Percentiles rank a stretch among this genome's conserved stretches.
These are phyloP conservation scores for Amphicarpaea edgeworthii DNA, from an alignment of 306 rosid genomes.

Conservation along the genomic window DNA sequence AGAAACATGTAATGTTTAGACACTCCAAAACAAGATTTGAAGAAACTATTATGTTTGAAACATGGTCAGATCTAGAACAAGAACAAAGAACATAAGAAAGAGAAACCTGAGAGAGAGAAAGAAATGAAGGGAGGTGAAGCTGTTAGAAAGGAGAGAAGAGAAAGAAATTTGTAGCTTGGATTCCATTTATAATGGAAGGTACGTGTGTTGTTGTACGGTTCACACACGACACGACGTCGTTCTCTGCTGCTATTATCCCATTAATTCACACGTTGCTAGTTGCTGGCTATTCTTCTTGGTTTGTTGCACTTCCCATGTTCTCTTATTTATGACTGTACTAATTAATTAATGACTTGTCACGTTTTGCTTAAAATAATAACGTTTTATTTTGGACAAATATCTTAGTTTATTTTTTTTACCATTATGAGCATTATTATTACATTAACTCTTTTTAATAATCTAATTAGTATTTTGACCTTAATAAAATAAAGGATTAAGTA, in stretches of 20 bases:
- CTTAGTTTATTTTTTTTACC: not conserved
- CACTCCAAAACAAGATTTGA: not conserved
- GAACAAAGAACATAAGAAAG: not conserved
- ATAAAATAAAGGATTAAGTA: too few relatives aligned
- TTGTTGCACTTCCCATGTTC: not conserved
- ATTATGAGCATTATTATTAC: not conserved
- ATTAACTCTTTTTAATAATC: not conserved
- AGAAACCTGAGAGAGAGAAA: conserved; percentile 5
- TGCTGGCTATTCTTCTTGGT: not conserved
- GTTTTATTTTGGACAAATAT: not conserved
- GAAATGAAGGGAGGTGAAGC: not conserved
- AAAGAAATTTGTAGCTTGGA: not conserved
- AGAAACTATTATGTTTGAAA: not conserved
- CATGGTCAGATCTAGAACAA: not conserved
- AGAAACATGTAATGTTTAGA: not conserved
- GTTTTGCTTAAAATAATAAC: not conserved
- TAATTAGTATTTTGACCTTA: too few relatives aligned
- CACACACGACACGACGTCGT: conserved; percentile 12
- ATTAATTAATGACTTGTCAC: not conserved
- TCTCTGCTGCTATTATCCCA: not conserved
- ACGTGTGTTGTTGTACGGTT: not conserved
- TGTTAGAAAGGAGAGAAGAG: not conserved
- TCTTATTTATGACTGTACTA: not conserved
- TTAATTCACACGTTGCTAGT: not conserved
- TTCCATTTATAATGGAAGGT: conserved; percentile 37